Evolutionary conservation across 2,329 filamentous ascomycete genomes (phyloP).

Genomic region (Cladosporium sp.): DNA sequence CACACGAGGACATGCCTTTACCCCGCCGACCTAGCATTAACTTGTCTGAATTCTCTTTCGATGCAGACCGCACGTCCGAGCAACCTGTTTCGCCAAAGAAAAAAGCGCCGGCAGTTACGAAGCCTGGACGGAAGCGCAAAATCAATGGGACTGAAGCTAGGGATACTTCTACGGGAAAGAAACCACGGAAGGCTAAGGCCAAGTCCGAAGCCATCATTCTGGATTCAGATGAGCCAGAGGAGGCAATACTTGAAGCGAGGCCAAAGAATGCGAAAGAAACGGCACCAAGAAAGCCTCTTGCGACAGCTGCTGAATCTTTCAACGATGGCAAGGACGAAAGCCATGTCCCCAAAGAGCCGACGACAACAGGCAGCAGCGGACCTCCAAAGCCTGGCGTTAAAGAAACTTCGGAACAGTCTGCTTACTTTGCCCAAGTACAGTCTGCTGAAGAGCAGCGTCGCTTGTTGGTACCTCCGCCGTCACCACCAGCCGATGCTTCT

Average conservation of each 20-base stretch:
- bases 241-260: slow-evolving; percentile 6
- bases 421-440: slow-evolving; percentile 9
- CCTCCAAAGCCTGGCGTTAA: neutral
- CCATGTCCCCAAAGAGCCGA: too few relatives aligned
- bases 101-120: slow-evolving; percentile 5
- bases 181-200: slow-evolving; percentile 17
- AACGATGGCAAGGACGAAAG: too few relatives aligned
- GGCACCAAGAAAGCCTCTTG: too few relatives aligned
- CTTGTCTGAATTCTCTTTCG: slow-evolving; percentile 19
- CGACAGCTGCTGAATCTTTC: too few relatives aligned
- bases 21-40: slow-evolving; percentile 16
- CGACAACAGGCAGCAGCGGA: too few relatives aligned
- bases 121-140: slow-evolving; percentile 12
- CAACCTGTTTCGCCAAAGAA: slow-evolving; percentile 1
- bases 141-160: slow-evolving; percentile 1
- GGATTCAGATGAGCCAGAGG: slow-evolving; percentile 25
- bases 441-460: neutral
- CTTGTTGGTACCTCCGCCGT: neutral
- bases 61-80: neutral
- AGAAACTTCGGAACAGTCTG: slow-evolving; percentile 4
- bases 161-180: slow-evolving; percentile 11
- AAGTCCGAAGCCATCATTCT: slow-evolving; percentile 27
- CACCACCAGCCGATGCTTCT: neutral
- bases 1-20: neutral
- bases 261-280: neutral